phyloP scores from a whole-genome alignment of 192 early-diverging fungal genomes.

The Coemansia sp. region DNA sequence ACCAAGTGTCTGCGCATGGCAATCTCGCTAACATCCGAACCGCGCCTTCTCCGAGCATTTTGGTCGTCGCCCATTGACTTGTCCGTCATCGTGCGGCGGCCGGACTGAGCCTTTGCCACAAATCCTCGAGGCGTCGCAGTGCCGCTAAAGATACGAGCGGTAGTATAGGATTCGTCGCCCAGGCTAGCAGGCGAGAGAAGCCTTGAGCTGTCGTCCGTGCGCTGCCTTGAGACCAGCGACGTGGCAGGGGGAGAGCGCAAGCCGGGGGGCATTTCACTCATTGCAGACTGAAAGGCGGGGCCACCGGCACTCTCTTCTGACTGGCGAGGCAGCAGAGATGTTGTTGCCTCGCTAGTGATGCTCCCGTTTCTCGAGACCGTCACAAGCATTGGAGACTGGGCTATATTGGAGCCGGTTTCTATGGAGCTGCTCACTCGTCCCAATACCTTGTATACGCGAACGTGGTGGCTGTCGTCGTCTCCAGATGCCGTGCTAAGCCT shows the following conservation, averaged over 20 bases:
- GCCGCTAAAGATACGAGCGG: slow-evolving; percentile 18
- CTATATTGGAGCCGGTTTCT: slow-evolving; percentile 6
- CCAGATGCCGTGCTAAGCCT: slow-evolving; percentile 14
- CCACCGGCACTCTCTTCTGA: slow-evolving; percentile 14
- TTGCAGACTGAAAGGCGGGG: not conserved
- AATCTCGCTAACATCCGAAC: slow-evolving; percentile 45
- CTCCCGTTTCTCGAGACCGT: slow-evolving; percentile 39
- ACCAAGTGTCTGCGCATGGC: slow-evolving; percentile 40
- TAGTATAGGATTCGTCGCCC: slow-evolving; percentile 22
- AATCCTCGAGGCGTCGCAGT: slow-evolving; percentile 6
- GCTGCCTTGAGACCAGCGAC: not conserved
- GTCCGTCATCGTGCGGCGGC: not conserved
- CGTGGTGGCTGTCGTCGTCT: slow-evolving; percentile 9
- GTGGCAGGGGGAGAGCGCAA: not conserved
- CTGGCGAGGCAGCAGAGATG: not conserved
- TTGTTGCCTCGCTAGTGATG: slow-evolving; percentile 32
- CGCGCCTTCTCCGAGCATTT: not conserved
- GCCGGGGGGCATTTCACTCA: not conserved
- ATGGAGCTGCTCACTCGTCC: slow-evolving; percentile 1
- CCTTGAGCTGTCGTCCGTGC: not conserved
- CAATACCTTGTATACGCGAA: slow-evolving; percentile 9
- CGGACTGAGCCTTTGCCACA: not conserved
- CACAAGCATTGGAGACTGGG: slow-evolving; percentile 28
- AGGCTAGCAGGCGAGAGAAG: slow-evolving; percentile 6
- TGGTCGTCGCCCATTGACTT: not conserved